Base-by-base conservation (phyloP, 2,329 filamentous ascomycete species). In the Colletotrichum orchidophilum region DNA sequence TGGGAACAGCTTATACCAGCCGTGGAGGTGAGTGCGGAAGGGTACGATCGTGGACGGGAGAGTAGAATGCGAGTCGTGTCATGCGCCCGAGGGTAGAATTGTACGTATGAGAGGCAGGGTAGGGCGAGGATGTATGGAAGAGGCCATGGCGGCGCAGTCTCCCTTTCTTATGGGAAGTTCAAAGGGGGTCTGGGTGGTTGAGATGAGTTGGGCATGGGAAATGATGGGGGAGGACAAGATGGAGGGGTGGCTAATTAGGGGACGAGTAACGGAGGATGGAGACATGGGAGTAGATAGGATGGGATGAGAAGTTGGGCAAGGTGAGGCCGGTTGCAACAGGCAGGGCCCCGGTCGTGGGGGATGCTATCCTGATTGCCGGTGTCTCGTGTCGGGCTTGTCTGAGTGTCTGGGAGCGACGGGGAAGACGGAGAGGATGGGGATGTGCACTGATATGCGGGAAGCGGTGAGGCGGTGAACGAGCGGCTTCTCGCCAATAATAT, bases 401-500 rank as follows among this genome's bases (percentile, higher is more conserved):
- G 58, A 53, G 58, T 68, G 57, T 71, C 52, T 70, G 39, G 67
- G 55, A 52, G 29, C 39, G 67, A 71, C 64, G 59, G 63, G 59
- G 71, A 69, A 64, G 70, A 69, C 54, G 68, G 52, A 57, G 60
- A 54, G 58, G 52, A 71, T 63, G 68, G 52, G 54, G 64, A 71
- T 68, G 68, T 46, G 68, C 68, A 68, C 68, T 71, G 60, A 72
- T 72, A 65, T 72, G 70, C 66, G 70, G 70, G 70, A 66, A 64
- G 70, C 70, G 66, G 60, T 62, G 71, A 73, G 69, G 71, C 71
- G 71, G 71, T 73, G 71, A 68, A 26, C 60, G 68, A 72, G 71
- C 71, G 61, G 58, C 67, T 71, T 71, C 68, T 73, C 60, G 42
- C 71, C 71, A 73, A 72, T 71, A 46, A 69, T 62, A 70, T 49